A percentile compares a stretch with the other conserved stretches of the same genome.
Conservation (phyloP, 441 rosid species). For the Omphalea diandra region DNA sequence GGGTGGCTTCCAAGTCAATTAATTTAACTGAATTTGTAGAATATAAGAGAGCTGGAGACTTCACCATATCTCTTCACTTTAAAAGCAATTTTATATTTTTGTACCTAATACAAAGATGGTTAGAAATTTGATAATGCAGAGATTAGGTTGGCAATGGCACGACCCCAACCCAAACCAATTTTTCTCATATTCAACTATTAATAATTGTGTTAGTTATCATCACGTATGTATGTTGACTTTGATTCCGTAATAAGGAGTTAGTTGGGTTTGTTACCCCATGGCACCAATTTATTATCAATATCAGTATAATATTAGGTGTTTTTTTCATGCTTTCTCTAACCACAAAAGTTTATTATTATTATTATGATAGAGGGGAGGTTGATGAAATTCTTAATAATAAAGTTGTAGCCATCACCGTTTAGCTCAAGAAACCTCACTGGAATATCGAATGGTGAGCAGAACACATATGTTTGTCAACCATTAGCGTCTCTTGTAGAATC, state of each 20-base stretch:
- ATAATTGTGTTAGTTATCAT: too few species aligned
- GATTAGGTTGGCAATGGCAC: slow-evolving; percentile 32
- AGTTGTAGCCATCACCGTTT: background rate
- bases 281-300: background rate
- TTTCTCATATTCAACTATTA: too few species aligned
- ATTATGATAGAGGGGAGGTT: too few species aligned
- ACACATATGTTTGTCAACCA: background rate
- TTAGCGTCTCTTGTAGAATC: background rate
- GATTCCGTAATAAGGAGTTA: background rate
- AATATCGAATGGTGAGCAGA: background rate
- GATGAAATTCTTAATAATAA: background rate
- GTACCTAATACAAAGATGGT: slow-evolving; percentile 16
- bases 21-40: background rate
- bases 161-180: too few species aligned
- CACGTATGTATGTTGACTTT: too few species aligned
- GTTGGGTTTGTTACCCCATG: slow-evolving; percentile 19
- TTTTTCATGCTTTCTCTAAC: too few species aligned
- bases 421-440: slow-evolving; percentile 3
- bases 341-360: too few species aligned
- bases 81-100: too few species aligned
- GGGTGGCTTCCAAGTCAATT: slow-evolving; percentile 15
- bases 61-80: background rate
- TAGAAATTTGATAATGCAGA: slow-evolving; percentile 11
- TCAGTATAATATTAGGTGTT: background rate
- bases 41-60: too few species aligned